Evolutionary conservation across 2,329 filamentous ascomycete species (phyloP), one percentile per base, ranked within the genome.

Genomic region (Aspergillus sp.): DNA sequence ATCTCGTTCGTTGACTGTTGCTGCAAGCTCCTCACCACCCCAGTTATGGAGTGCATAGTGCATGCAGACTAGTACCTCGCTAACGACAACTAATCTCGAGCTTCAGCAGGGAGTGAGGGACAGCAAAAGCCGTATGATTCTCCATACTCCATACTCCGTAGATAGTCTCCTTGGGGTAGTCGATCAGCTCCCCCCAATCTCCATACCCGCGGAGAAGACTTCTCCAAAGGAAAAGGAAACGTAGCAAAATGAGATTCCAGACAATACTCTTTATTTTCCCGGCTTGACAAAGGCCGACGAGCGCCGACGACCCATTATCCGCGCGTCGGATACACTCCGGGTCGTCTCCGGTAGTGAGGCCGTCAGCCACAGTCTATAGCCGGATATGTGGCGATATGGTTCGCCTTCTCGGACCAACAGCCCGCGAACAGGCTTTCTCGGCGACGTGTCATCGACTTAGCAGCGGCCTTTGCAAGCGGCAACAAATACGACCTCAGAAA

Each of bases 371-470:
- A 48, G 33, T 19, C 27, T 4, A 31, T 31, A 31, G 21, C 40
- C 19, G 4, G 19, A 23, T 8, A 23, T 54, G 37, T 55, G 39
- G 47, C 46, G 24, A 56, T 45, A 50, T 44, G 23, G 40, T 47
- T 55, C 35, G 23, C 43, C 27, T 52, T 35, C 37, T 50, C 37
- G 45, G 53, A 37, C 53, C 27, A 55, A 55, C 39, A 44, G 35
- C 37, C 44, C 17, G 37, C 44, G 33, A 48, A 19, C 35, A 9
- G 15, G 35, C 35, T 37, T 55, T 59, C 57, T 43, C 55, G 59
- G 57, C 62, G 57, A 63, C 62, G 64, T 66, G 64, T 63, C 62
- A 63, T 64, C 50, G 49, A 46, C 39, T 12, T 14, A 40, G 9
- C 31, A n/a, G 12, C 33, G 19, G 27, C 6, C 23, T 24, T 24